Base-by-base conservation (phyloP, 176 grass and related monocot species). In the Musa troglodytarum region DNA sequence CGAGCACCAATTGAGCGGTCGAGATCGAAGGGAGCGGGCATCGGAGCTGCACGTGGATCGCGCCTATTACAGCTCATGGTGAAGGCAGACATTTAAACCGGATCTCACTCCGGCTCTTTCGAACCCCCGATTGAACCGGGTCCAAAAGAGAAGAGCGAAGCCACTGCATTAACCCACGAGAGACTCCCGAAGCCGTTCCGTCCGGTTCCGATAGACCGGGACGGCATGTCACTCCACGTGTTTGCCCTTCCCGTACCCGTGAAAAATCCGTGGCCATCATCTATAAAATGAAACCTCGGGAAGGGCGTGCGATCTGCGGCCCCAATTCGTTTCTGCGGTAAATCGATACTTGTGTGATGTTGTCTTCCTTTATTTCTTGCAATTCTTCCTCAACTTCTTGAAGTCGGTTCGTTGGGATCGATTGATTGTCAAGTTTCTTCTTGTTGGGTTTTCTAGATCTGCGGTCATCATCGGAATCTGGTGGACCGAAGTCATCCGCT, bases 361-460 rank as follows among this genome's bases (percentile, higher is more conserved):
- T 19, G n/a, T 61, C 17, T 61, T 17, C 9, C 57, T 61, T 19
- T n/a, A 19, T n/a, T 61, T 61, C 57, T 19, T 24, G 26, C 65
- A 68, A 68, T 34, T 34, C 21, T 34, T 34, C 1, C 26, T 29
- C 15, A 13, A 1, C 9, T 16, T 34, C 65, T 68, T 22, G 24
- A 68, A 61, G 20, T 61, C 16, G 25, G 8, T 68, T 68, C 1
- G 25, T 43, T 43, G 65, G 14, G 14, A 26, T 68, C 1, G 65
- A 43, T 68, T 34, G 1, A 26, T 68, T 26, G 12, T 26, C 34
- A 16, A 12, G 11, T 29, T 68, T 3, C 11, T 50, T 50, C 34
- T 50, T 69, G 50, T 16, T 70, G 25, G 13, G n/a, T 17, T 70
- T 53, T 77, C 13, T 77, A 51, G 61, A 77, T 66, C 50, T 53